Evolutionary conservation across 306 rosid genomes (phyloP).

Genomic region (Fragaria ananassa): DNA sequence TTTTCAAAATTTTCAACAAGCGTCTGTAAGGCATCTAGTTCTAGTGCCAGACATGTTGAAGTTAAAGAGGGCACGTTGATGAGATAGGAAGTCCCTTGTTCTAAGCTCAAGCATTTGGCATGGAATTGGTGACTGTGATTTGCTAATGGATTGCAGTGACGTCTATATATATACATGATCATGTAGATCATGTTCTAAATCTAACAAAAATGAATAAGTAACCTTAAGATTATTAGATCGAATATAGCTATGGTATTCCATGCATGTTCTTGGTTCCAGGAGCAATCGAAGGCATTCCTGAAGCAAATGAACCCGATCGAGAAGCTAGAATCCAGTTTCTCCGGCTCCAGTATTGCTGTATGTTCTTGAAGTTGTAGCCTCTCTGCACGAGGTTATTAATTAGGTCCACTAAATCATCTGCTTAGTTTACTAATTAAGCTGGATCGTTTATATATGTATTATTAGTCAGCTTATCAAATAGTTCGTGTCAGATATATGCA

Average conservation of each 20-base stretch:
- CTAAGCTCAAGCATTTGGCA: not conserved
- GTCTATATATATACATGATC: too few species aligned
- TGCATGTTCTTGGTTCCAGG: not conserved
- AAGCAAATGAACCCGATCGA: not conserved
- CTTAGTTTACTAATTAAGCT: not conserved
- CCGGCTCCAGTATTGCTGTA: slow-evolving; percentile 2
- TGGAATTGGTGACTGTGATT: not conserved
- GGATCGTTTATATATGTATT: too few species aligned
- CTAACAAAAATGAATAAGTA: not conserved
- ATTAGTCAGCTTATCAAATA: slow-evolving; percentile 6
- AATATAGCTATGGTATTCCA: not conserved
- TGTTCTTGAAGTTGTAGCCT: not conserved
- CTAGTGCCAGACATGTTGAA: not conserved
- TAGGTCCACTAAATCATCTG: not conserved
- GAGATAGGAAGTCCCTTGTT: not conserved
- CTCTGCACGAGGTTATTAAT: not conserved
- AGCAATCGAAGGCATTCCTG: not conserved
- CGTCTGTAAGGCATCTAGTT: not conserved
- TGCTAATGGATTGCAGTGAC: too few species aligned
- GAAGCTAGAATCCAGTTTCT: slow-evolving; percentile 14
- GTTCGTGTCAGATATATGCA: not conserved
- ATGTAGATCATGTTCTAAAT: not conserved
- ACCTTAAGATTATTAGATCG: not conserved
- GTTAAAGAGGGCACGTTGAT: not conserved
- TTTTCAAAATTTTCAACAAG: not conserved